phyloP scores from a whole-genome alignment of 2,329 filamentous ascomycete species.

The Elsinoe australis region DNA sequence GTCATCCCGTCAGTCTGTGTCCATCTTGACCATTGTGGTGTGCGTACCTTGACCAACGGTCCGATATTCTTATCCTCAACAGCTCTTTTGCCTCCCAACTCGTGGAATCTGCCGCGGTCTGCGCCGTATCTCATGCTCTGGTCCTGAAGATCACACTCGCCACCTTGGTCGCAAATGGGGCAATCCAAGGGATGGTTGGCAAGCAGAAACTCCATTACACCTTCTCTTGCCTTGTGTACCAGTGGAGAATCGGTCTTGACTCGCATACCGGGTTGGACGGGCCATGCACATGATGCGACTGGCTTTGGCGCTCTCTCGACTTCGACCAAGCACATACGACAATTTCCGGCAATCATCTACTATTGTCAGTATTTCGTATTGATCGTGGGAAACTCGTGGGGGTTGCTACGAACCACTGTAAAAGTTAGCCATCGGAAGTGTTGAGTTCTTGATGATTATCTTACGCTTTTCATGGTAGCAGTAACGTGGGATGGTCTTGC shows the following conservation, averaged over 20 bases:
- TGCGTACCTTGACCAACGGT: conserved; percentile 70
- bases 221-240: conserved; percentile 94
- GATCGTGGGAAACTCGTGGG: too few relatives aligned
- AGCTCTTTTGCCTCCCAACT: conserved; percentile 88
- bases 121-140: conserved; percentile 98
- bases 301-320: conserved; percentile 95
- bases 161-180: conserved; percentile 96
- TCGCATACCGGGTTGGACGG: conserved; percentile 96
- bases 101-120: conserved; percentile 94
- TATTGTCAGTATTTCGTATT: background rate
- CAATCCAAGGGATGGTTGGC: conserved; percentile 95
- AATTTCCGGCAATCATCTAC: conserved; percentile 91
- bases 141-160: conserved; percentile 97
- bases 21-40: background rate
- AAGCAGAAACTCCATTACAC: conserved; percentile 97
- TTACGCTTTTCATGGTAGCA: conserved; percentile 99
- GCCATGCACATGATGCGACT: conserved; percentile 97
- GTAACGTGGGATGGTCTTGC: conserved; percentile 86
- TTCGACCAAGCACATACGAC: conserved; percentile 98
- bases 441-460: too few relatives aligned
- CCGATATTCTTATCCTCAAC: conserved; percentile 99
- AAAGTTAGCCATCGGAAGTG: too few relatives aligned
- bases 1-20: conserved; percentile 25
- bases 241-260: conserved; percentile 97
- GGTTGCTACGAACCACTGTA: too few relatives aligned